phyloP scores from a whole-genome alignment of 1,284 basidiomycete genomes.

The Agaricales sp. region DNA sequence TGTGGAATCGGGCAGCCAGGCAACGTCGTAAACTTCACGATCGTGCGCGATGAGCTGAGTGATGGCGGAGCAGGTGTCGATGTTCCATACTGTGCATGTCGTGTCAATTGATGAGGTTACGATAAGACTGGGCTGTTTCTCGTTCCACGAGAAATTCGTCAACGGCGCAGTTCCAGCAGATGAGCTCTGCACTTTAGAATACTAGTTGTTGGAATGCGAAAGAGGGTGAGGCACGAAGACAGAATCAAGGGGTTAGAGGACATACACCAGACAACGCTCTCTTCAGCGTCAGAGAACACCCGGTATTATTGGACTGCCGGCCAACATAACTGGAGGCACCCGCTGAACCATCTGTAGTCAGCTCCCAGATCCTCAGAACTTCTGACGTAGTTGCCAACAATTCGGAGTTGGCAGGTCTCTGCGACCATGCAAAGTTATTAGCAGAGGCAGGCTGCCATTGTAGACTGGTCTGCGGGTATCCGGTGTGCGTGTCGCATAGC shows the following conservation, averaged over 20 bases:
- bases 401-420: constrained; percentile 55
- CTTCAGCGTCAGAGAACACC: constrained; percentile 49
- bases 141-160: constrained; percentile 95
- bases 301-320: constrained; percentile 36
- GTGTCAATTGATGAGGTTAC: constrained; percentile 97
- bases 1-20: constrained; percentile 96
- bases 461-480: constrained; percentile 75
- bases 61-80: constrained; percentile 90
- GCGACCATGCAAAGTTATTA: constrained; percentile 48
- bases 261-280: constrained; percentile 77
- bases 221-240: constrained; percentile 11
- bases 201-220: too few species aligned
- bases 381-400: constrained; percentile 87
- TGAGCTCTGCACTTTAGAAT: constrained; percentile 83
- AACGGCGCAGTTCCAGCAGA: constrained; percentile 72
- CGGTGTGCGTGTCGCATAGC: constrained; percentile 70
- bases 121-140: constrained; percentile 76
- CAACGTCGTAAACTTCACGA: constrained; percentile 94
- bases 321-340: constrained; percentile 64
- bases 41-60: constrained; percentile 99
- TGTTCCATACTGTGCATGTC: constrained; percentile 95
- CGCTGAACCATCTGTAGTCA: constrained; percentile 48
- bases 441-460: constrained; percentile 76
- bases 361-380: constrained; percentile 84
- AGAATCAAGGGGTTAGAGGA: constrained; percentile 13